Evolutionary conservation across 106 monocot genomes (phyloP), one percentile per base, ranked within the genome.

Genomic region (Platanthera zijinensis): DNA sequence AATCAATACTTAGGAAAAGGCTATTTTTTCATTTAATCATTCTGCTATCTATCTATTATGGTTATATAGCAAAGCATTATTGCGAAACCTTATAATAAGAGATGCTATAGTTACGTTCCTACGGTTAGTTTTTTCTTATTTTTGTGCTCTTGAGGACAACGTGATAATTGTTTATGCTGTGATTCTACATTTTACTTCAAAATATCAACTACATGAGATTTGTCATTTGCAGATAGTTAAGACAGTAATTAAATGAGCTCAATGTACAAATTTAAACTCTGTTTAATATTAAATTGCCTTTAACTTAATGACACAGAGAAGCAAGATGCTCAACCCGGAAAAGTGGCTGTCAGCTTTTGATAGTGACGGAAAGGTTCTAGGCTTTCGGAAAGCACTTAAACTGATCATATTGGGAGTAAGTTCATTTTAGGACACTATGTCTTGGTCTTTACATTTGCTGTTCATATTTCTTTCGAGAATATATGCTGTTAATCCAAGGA

Each of bases 241-340:
- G 22, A 22, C 2, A 50, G 6, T 10, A 51, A 22, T 72, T 72
- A 15, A 70, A 19, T 51, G 2, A 51, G 14, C 5, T 72, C 18
- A 2, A 46, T 8, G 12, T 21, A 72, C 50, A 72, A 51, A 50
- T 51, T 32, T 51, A 18, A 21, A 51, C 51, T 50, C 51, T 22
- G 72, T 46, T 51, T 51, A 72, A 1, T 5, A 72, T 17, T 25
- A 9, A 50, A 8, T 48, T 50, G 8, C 3, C 8, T 19, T 15
- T 72, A 48, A n/a, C 49, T 50, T 49, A 14, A 72, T 72, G 19
- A 69, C 47, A 18, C 81, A 89, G 92, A 80, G 86, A 71, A 84
- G 73, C 78, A 92, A 85, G 75, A 84, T 92, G 88, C 86, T 92
- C 49, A 92, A 89, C 72, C 92, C 92, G 74, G 92, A 88, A 64